Evolutionary conservation across 805 yeast genomes (phyloP).

Genomic region (Myxozyma sirexii): DNA sequence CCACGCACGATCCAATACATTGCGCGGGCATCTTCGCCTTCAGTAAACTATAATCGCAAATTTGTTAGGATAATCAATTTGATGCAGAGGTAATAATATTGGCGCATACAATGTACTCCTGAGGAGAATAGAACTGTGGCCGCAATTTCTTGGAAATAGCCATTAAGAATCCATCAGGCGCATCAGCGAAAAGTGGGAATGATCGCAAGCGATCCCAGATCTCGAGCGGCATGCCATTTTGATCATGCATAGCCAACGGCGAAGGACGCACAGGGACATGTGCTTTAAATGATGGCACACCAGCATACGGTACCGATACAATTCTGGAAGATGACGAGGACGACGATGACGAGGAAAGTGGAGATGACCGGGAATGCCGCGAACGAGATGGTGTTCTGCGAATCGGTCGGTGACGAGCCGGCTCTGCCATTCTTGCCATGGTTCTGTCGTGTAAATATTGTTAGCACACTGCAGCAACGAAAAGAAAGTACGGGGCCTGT

Average conservation of each 20-base stretch:
- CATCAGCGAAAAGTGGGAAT: slow-evolving; percentile 67
- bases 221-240: slow-evolving; percentile 51
- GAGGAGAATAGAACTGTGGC: slow-evolving; percentile 65
- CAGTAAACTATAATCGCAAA: slow-evolving; percentile 46
- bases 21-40: slow-evolving; percentile 72
- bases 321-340: slow-evolving; percentile 1
- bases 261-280: slow-evolving; percentile 35
- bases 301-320: slow-evolving; percentile 19
- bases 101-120: slow-evolving; percentile 57
- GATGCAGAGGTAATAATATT: neutral
- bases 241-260: slow-evolving; percentile 33
- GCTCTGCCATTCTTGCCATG: neutral
- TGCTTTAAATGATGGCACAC: slow-evolving; percentile 11
- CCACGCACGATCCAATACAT: slow-evolving; percentile 84
- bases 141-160: slow-evolving; percentile 61
- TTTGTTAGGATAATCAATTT: neutral
- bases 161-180: slow-evolving; percentile 65
- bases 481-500: too few species aligned
- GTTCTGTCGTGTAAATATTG: too few species aligned
- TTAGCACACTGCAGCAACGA: too few species aligned
- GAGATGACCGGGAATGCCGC: slow-evolving; percentile 1
- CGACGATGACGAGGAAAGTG: slow-evolving; percentile 1
- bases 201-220: slow-evolving; percentile 56
- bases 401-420: neutral
- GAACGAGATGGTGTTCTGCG: neutral